Base-by-base conservation (phyloP, 176 grass and related monocot species). In the Triticum timopheevii region DNA sequence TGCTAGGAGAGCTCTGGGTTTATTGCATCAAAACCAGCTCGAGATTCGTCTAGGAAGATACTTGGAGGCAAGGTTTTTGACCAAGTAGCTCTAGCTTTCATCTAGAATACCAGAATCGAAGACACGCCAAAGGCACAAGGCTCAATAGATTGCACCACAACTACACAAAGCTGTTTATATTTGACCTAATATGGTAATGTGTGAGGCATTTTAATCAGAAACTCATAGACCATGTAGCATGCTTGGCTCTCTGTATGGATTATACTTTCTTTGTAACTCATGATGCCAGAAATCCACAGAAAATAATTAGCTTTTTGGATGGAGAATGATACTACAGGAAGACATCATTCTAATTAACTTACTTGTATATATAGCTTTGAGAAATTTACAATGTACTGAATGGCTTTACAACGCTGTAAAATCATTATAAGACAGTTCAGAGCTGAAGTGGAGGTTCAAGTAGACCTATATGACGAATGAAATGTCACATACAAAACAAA, bases 31-130 rank as follows among this genome's bases (percentile, higher is more conserved):
- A 28, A 75, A 25, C 38, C 3, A 15, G 71, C 7, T 74, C 13
- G 23, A 74, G 40, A 16, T 8, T 47, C 13, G 49, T 49, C 23
- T 47, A 74, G 6, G 23, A 54, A 54, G 1, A 54, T 54, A 54
- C 72, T 75, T 15, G 23, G 69, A 72, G 36, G 69, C 20, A 42
- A 23, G 72, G 0, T 28, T 42, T 47, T 75, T 75, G 72, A 75
- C 71, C 71, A 74, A 74, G n/a, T 47, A 73, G n/a, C 70, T 73
- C 39, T 45, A 73, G 70, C 71, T 74, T 47, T 74, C 6, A 73
- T 45, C 12, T 47, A 47, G 39, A 47, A 45, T 6, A 27, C 23
- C 40, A 74, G 71, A 47, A 6, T 24, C n/a, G 3, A 45, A 47
- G 40, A 16, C 71, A 47, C 7, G 42, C 4, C 72, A 75, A 75